Percentiles rank a stretch among this genome's conserved stretches.
Evolutionary conservation across 495 filamentous ascomycete species (phyloP).

Genomic region (Podospora pseudoanserina): DNA sequence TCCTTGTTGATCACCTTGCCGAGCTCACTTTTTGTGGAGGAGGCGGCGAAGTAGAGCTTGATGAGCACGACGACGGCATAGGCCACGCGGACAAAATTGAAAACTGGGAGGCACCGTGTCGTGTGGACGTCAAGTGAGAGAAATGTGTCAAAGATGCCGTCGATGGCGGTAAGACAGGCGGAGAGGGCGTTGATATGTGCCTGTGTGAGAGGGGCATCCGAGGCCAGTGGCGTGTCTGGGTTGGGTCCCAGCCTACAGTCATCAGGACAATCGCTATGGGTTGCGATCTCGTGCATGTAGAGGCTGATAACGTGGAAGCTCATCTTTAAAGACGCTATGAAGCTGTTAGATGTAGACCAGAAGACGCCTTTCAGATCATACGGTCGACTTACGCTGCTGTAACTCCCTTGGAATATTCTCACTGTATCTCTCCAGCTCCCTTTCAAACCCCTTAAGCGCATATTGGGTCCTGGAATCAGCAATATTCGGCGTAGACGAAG

Average conservation of each 20-base stretch:
- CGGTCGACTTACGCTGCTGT: conserved; percentile 40
- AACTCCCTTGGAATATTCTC: conserved; percentile 48
- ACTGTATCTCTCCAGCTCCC: conserved; percentile 67
- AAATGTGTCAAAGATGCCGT: conserved; percentile 71
- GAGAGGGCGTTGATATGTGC: conserved; percentile 70
- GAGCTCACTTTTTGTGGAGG: conserved; percentile 61
- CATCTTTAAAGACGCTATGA: conserved; percentile 52
- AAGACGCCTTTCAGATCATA: neutral
- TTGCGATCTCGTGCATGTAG: conserved; percentile 83
- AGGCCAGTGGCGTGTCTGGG: conserved; percentile 43
- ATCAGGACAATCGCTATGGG: conserved; percentile 67
- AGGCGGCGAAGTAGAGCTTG: conserved; percentile 80
- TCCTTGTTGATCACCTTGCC: conserved; percentile 73
- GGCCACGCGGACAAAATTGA: conserved; percentile 71
- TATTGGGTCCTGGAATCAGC: conserved; percentile 71
- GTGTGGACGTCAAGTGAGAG: conserved; percentile 54
- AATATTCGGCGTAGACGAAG: conserved; percentile 59
- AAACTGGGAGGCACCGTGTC: conserved; percentile 70
- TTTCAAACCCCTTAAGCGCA: conserved; percentile 70
- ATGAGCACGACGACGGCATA: conserved; percentile 80
- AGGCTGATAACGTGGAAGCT: conserved; percentile 65
- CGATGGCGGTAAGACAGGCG: conserved; percentile 66
- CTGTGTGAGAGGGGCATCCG: conserved; percentile 48
- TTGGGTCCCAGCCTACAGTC: conserved; percentile 50
- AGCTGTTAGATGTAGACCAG: conserved; percentile 10